Conservation (phyloP, 345 rosid genomes). For the Eucalyptus rudis region DNA sequence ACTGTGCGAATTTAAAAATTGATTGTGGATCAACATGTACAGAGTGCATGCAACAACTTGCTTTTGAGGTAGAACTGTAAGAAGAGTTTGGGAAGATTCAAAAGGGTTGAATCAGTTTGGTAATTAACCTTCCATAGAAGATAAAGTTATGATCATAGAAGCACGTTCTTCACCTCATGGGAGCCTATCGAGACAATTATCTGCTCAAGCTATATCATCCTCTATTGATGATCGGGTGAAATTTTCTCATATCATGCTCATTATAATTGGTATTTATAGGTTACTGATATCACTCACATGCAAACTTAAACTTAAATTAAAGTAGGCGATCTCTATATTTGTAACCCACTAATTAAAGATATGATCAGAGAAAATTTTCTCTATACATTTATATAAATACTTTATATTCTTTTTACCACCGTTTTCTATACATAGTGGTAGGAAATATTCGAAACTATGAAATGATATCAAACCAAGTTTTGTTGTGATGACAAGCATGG, state of each 20-base stretch:
- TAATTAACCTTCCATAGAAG: not conserved
- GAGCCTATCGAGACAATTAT: not conserved
- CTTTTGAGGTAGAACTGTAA: not conserved
- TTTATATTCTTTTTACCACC: not conserved
- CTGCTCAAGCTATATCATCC: not conserved
- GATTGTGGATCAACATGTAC: not conserved
- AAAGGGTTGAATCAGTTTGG: not conserved
- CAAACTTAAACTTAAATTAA: not conserved
- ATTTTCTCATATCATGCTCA: not conserved
- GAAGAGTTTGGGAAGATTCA: not conserved
- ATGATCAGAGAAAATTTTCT: not conserved
- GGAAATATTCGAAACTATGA: not conserved
- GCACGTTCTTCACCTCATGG: not conserved
- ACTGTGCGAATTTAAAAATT: not conserved
- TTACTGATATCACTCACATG: not conserved
- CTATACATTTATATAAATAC: no score
- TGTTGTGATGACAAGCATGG: not conserved
- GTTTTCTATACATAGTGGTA: not conserved
- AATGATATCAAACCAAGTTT: not conserved
- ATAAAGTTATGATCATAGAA: not conserved
- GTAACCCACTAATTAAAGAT: not conserved
- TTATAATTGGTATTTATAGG: rapidly evolving
- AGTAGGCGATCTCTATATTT: rapidly evolving
- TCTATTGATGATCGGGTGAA: rapidly evolving
- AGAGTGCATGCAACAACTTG: not conserved